Base-by-base conservation (phyloP, 2,329 filamentous ascomycete genomes). In the Colletotrichum abscissum region DNA sequence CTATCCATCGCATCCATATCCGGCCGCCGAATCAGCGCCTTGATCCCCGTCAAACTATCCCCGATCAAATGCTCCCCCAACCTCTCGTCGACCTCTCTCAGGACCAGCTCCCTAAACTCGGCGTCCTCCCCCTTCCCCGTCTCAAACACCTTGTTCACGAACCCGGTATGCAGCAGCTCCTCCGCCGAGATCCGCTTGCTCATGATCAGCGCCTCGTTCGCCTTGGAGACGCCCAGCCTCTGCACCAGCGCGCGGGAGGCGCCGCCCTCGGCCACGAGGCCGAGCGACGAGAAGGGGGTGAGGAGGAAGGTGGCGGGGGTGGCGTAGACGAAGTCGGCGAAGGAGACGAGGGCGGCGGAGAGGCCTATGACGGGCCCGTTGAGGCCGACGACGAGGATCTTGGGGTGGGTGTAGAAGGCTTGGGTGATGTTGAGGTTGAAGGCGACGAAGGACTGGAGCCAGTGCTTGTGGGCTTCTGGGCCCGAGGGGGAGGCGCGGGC, bases 151-250 rank as follows among this genome's bases (percentile, higher is more conserved):
- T 92, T 93, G 78, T 98, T 98, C 57, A 97, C 94, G 79, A 95
- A 98, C 0, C 96, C 95, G 3, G 90, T 89, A 9, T 88, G 85
- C 75, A 95, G 86, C 35, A 98, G 87, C 80, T 97, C 95, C 28
- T 92, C 90, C 35, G 90, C 90, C 0, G 87, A 81, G 77, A 98
- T 94, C 57, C 92, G 88, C 82, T 93, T 94, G 78, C 93, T 95
- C 93, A 97, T 97, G 76, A 99, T 92, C 14, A 98, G 88, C 14
- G 97, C 96, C 87, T 98, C 97, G 80, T 97, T 97, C 11, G 95
- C 95, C 80, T 94, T 94, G 72, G 90, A 86, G 63, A 95, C 89
- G 1, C 97, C 97, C 28, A 98, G 87, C 0, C 96, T 87, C 78
- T 93, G 89, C 16, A 97, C 94, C 70, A 98, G 92, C 0, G 92